phyloP scores from a whole-genome alignment of 805 yeast genomes.

The Starmerella ratchasimensis region DNA sequence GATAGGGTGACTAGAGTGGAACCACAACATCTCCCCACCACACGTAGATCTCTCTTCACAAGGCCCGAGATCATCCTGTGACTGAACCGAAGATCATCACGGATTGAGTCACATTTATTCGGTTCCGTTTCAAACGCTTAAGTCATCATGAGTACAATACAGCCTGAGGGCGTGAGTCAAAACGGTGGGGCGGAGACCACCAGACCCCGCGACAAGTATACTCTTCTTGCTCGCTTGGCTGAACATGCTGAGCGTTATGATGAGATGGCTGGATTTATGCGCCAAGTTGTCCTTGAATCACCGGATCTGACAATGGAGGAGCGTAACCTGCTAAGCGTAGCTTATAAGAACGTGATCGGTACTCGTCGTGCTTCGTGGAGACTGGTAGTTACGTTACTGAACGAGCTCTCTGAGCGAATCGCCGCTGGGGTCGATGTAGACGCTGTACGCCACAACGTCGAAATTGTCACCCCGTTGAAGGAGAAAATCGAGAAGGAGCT shows the following conservation, averaged over 20 bases:
- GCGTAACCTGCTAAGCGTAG: constrained; percentile 92
- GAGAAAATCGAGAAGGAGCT: constrained; percentile 87
- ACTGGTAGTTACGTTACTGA: constrained; percentile 69
- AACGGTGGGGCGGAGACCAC: neutral
- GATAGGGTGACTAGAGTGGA: no score
- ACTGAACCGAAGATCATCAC: no score
- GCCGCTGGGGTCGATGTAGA: constrained; percentile 29
- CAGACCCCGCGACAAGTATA: constrained; percentile 70
- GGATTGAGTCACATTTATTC: no score
- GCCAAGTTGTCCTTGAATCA: constrained; percentile 90
- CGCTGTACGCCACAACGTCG: constrained; percentile 43
- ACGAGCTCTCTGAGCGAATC: constrained; percentile 95
- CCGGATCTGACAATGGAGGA: constrained; percentile 95
- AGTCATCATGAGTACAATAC: no score
- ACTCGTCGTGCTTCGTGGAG: constrained; percentile 99
- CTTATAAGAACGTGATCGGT: constrained; percentile 96
- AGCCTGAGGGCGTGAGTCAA: no score
- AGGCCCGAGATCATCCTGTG: no score
- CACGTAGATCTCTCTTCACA: no score
- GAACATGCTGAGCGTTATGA: constrained; percentile 99
- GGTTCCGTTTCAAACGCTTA: no score
- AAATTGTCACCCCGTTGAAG: constrained; percentile 85
- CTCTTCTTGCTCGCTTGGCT: constrained; percentile 92
- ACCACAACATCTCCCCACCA: no score
- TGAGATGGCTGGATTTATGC: constrained; percentile 98